These are phyloP conservation scores for Crucibulum cyathiforme DNA, from an alignment of 1,284 basidiomycete genomes.

Conservation along the genomic window DNA sequence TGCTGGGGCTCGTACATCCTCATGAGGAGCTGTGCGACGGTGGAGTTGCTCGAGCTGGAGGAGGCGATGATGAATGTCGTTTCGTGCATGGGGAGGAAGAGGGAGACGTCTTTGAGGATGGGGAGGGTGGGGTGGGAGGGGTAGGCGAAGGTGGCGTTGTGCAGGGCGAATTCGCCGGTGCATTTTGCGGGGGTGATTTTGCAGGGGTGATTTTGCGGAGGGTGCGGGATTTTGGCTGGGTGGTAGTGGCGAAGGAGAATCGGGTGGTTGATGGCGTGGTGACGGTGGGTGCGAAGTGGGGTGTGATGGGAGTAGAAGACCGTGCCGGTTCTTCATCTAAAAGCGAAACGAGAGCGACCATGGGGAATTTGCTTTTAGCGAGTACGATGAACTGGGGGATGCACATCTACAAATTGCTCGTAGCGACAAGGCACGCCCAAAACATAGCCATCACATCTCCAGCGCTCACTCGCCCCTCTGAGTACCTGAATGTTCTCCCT, in stretches of 20 bases:
- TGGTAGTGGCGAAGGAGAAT: constrained; percentile 16
- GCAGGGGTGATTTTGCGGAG: constrained; percentile 66
- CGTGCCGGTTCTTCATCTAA: constrained; percentile 45
- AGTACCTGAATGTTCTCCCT: no score
- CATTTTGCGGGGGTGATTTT: constrained; percentile 64
- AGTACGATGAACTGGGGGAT: constrained; percentile 82
- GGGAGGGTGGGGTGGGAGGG: constrained; percentile 75
- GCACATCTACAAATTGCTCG: constrained; percentile 84
- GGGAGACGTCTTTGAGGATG: constrained; percentile 67
- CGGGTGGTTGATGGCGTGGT: constrained; percentile 9
- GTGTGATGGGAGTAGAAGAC: constrained; percentile 38
- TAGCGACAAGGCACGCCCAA: constrained; percentile 93
- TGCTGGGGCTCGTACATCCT: constrained; percentile 73
- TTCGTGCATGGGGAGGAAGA: constrained; percentile 85
- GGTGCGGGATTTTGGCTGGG: constrained; percentile 22
- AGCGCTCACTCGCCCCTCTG: constrained; percentile 29
- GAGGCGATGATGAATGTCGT: constrained; percentile 93
- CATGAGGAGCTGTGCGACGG: constrained; percentile 83
- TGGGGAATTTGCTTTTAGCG: constrained; percentile 87
- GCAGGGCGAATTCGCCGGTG: constrained; percentile 81
- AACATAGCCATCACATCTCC: constrained; percentile 94
- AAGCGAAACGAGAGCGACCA: constrained; percentile 74
- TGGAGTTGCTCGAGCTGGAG: constrained; percentile 94
- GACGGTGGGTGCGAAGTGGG: constrained; percentile 52
- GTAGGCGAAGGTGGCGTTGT: constrained; percentile 83